A percentile compares a stretch with the other conserved stretches of the same genome.
Conservation (phyloP, 345 rosid genomes). For the Iberis pinnata region DNA sequence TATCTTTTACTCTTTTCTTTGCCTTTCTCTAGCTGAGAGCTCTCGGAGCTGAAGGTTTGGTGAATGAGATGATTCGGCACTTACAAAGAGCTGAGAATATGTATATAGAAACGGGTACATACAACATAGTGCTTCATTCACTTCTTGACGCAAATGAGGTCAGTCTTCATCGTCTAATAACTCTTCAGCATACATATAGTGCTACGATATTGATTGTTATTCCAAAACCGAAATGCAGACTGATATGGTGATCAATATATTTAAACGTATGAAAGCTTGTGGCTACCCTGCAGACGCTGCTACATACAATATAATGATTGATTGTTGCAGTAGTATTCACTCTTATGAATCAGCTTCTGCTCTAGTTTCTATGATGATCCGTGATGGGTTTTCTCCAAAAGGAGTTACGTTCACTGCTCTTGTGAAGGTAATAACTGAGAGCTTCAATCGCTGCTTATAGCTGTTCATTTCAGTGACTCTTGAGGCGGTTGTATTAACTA, state of each 20-base stretch:
- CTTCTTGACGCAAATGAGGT: constrained; percentile 59
- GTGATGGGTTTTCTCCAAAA: constrained; percentile 52
- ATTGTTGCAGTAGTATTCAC: constrained; percentile 47
- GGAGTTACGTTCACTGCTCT: constrained; percentile 44
- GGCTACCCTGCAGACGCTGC: constrained; percentile 39
- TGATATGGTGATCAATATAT: constrained; percentile 42
- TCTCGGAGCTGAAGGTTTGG: constrained; percentile 75
- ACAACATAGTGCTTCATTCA: constrained; percentile 56
- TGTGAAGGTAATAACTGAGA: constrained; percentile 43
- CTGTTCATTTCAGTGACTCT: not conserved
- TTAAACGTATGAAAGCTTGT: constrained; percentile 45
- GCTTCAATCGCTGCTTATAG: not conserved
- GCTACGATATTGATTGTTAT: constrained; percentile 12
- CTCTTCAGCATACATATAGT: constrained; percentile 1
- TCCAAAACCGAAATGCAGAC: constrained; percentile 39
- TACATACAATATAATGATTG: constrained; percentile 68
- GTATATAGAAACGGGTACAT: constrained; percentile 39
- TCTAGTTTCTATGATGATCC: constrained; percentile 68
- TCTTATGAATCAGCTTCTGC: constrained; percentile 53
- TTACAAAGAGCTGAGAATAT: constrained; percentile 45
- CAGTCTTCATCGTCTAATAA: constrained; percentile 26
- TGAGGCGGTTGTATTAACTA: constrained; percentile 8
- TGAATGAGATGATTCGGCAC: constrained; percentile 45
- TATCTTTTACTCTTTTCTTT: not conserved
- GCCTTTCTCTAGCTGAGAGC: constrained; percentile 53